Base-by-base conservation (phyloP, 2,329 filamentous ascomycete genomes). In the Xylariaceae sp. region DNA sequence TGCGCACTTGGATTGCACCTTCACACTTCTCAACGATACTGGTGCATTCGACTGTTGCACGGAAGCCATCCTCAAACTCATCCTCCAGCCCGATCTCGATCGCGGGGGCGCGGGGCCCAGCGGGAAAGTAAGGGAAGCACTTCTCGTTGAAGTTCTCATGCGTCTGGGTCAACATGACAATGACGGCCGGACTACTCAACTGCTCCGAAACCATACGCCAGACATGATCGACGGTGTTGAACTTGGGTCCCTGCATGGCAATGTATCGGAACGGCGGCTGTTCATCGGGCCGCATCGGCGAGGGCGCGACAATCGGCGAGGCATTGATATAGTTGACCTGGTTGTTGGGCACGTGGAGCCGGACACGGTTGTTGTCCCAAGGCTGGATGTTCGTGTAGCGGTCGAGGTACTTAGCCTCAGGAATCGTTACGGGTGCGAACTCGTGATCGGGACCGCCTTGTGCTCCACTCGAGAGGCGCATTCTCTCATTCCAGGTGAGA, bases 141-240 rank as follows among this genome's bases (percentile, higher is more conserved):
- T 97, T 96, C 69, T 95, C 84, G 63, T 82, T 76, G 52, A 82
- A 80, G 31, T 81, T 78, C 70, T 97, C 93, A 65, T 89, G 80
- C 22, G 90, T 93, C 67, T 91, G 90, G 2, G 93, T 99, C 56
- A 99, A 82, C 89, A 97, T 97, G 51, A 97, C 86, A 48, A 97
- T 87, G 51, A 97, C 90, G 1, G 84, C 90, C 2, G 87, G 83
- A 42, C 86, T 84, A 22, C 74, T 66, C 47, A 80, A 70, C 70
- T 95, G 90, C 64, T 95, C 86, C 68, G 89, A 89, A 34, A 97
- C 78, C 94, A 99, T 99, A 66, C 94, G 89, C 89, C 93, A 99
- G 59, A 96, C 89, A 66, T 96, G 90, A 60, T 86, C 83, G 50
- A 87, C 79, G 14, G 88, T 89, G 22, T 83, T 81, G 54, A 78